Evolutionary conservation across 2,329 filamentous ascomycete genomes (phyloP), one percentile per base, ranked within the genome.

Genomic region (Sordariomycetes sp.): DNA sequence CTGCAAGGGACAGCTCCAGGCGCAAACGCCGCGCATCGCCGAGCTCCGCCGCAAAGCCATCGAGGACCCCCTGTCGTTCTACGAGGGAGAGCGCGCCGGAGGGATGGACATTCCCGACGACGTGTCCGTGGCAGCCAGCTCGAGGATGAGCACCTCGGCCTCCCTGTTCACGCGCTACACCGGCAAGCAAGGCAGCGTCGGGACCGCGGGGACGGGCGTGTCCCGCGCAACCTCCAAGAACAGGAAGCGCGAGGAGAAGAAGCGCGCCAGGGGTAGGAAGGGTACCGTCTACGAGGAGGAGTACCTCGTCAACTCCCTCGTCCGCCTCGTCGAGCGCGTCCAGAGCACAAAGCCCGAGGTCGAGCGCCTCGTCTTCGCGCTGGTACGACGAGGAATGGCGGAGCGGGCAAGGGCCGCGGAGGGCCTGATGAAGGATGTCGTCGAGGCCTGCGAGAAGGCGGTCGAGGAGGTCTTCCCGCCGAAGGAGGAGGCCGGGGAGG

Each of bases 221-320:
- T 84, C 79, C 32, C 73, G 87, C 10, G 82, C 82, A 38, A 94
- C 86, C 26, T 83, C 77, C 51, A 94, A 92, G 67, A 95, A 94
- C 52, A 78, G 87, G 34, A 71, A 82, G 17, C 72, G 87, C 15
- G 92, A 98, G 58, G 92, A 98, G 66, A 79, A 94, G 56, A 98
- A 98, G 71, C 78, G 90, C 12, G 92, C 92, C 1, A 70, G 86
- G 7, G 92, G 92, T 17, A 90, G 94, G 56, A 96, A 96, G 66
- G 92, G 92, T 9, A 94, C 86, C 12, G 85, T 98, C 5, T 98
- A 98, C 57, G 92, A 98, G 57, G 90, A 96, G 53, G 92, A 96
- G 58, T 98, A 98, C 56, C 73, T 98, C 5, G 80, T 94, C 38
- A 92, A 88, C 55, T 90, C 82, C 45, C 79, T 96, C 23, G 75